Base-by-base conservation (phyloP, 768 basidiomycete genomes). In the Hericium erinaceus region DNA sequence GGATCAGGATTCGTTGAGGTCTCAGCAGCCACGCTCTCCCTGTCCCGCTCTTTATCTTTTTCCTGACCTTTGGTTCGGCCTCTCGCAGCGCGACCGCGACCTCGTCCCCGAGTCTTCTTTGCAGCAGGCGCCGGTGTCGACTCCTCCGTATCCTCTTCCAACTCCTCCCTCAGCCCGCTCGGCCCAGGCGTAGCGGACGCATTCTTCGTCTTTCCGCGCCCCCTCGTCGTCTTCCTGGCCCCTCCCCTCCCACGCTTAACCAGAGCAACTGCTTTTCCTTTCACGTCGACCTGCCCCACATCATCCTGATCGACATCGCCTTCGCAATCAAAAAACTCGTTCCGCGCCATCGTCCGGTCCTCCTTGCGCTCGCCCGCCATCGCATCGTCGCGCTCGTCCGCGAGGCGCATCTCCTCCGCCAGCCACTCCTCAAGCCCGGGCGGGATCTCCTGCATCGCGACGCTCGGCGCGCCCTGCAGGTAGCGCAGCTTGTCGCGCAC, bases 361-460 rank as follows among this genome's bases (percentile, higher is more conserved):
- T 66, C 66, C 58, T 85, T 72, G 33, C 68, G 69, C 66, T 84
- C 81, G 39, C 85, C 85, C 3, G 80, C 81, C 24, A 72, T 63
- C 2, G 80, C 78, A 9, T 80, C 72, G 72, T 67, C 83, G 67
- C 69, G 72, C 61, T 90, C 90, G 59, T 89, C 89, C 54, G 82
- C 83, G 65, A 78, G 83, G 65, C 77, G 73, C 33, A 88, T 84
- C 67, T 92, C 90, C 55, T 86, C 83, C 4, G 78, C 82, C 28
- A 95, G 70, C 65, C 90, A 78, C 1, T 82, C 87, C 60, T 85
- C 86, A 15, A 99, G 73, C 64, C 95, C 88, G 0, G 95, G 95
- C 3, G 97, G 95, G 26, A 98, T 91, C 71, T 98, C 93, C 65
- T 93, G 90, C 90, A 98, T 89, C 62, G 84, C 84, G 10, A 98